phyloP scores from a whole-genome alignment of 108 stramenopile species.

The Cyclotella baltica region DNA sequence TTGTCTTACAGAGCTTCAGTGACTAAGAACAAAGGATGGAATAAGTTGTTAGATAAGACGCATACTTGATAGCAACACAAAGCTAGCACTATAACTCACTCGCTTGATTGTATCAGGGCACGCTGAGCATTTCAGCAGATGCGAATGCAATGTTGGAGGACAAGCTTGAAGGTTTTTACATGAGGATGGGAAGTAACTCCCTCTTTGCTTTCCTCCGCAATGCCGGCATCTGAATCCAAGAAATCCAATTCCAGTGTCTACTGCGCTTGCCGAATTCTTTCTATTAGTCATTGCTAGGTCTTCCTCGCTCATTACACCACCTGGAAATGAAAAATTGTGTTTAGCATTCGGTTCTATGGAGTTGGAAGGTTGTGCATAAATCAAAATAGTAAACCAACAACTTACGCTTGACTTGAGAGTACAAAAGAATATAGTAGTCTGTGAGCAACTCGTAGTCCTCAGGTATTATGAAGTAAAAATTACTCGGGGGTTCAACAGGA shows the following conservation, averaged over 20 bases:
- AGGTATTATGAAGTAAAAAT: slow-evolving; percentile 16
- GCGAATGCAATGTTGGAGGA: slow-evolving; percentile 34
- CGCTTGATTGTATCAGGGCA: slow-evolving; percentile 20
- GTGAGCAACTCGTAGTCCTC: slow-evolving; percentile 5
- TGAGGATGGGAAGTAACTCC: slow-evolving; percentile 27
- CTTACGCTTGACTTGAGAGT: slow-evolving; percentile 30
- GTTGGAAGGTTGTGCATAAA: too few species aligned
- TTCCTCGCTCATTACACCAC: slow-evolving; percentile 18
- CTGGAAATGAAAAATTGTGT: background rate
- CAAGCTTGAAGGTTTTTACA: slow-evolving; percentile 30
- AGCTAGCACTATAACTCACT: background rate
- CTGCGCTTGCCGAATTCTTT: background rate
- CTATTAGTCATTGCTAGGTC: slow-evolving; percentile 14
- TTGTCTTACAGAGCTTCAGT: slow-evolving; percentile 38
- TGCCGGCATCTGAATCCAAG: slow-evolving; percentile 31
- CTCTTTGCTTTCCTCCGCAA: slow-evolving; percentile 31
- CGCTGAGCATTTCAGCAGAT: slow-evolving; percentile 31
- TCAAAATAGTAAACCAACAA: too few species aligned
- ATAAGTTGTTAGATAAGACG: too few species aligned
- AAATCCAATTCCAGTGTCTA: slow-evolving; percentile 6
- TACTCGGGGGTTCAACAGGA: background rate
- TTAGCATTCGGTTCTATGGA: background rate
- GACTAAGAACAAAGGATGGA: slow-evolving; percentile 4
- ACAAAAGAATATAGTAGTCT: slow-evolving; percentile 22
- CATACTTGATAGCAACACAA: too few species aligned